These are phyloP conservation scores for Fusarium sp. DNA, from an alignment of 2,329 filamentous ascomycete genomes.

Conservation along the genomic window DNA sequence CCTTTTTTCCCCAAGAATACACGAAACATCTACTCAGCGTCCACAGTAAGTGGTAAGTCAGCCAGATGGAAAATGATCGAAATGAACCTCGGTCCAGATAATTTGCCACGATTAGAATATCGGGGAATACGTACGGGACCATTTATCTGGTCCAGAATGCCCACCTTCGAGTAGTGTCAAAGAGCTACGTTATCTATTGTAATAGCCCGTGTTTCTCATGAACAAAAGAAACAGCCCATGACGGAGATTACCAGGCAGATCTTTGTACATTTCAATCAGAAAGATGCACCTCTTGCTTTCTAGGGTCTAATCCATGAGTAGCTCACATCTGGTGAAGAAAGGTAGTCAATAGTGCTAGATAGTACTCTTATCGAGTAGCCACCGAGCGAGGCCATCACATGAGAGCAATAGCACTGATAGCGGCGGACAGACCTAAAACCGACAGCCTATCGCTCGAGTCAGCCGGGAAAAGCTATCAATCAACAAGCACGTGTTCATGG, in stretches of 20 bases:
- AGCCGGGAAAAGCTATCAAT: not conserved
- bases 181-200: not conserved
- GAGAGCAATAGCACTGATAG: not conserved
- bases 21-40: not conserved
- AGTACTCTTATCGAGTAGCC: not conserved
- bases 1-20: not conserved
- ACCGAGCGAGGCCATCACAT: not conserved
- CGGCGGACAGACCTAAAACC: not conserved
- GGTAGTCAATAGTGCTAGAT: not conserved
- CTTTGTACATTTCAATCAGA: too few species aligned
- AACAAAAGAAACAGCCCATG: too few species aligned
- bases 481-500: not conserved
- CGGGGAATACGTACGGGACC: too few species aligned
- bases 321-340: not conserved
- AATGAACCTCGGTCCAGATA: not conserved
- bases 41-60: accelerated
- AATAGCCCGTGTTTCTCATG: not conserved
- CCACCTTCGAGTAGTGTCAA: not conserved
- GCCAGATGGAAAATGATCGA: accelerated
- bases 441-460: not conserved
- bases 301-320: too few species aligned
- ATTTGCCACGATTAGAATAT: not conserved
- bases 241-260: too few species aligned
- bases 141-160: not conserved
- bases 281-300: not conserved